Conservation (phyloP, 78 protist genomes). For the Isochrysis galbana region DNA sequence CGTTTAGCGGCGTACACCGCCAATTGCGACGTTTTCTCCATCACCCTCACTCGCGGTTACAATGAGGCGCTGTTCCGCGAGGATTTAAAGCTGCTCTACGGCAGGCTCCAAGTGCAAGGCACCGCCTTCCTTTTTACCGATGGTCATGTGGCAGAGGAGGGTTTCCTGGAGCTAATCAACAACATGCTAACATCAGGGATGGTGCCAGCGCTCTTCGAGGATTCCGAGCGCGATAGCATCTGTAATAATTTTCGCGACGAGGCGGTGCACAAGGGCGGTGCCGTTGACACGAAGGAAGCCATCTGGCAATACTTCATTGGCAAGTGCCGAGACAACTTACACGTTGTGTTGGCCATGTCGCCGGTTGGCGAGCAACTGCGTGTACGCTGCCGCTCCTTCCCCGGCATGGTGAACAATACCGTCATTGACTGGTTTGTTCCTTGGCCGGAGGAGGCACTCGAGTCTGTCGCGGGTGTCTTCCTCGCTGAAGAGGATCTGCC, state of each 20-base stretch:
- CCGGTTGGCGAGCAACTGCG: slow-evolving; percentile 84
- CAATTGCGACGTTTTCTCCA: slow-evolving; percentile 73
- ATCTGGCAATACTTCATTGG: slow-evolving; percentile 76
- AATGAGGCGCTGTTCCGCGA: slow-evolving; percentile 73
- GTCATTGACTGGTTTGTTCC: slow-evolving; percentile 87
- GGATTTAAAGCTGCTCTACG: slow-evolving; percentile 74
- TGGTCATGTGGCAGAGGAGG: slow-evolving; percentile 75
- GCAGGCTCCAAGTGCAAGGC: slow-evolving; percentile 25
- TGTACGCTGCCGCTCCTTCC: slow-evolving; percentile 83
- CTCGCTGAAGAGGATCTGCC: slow-evolving; percentile 60
- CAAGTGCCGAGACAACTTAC: slow-evolving; percentile 83
- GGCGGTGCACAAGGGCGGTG: slow-evolving; percentile 17
- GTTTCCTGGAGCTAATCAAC: slow-evolving; percentile 83
- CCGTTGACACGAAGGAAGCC: slow-evolving; percentile 58
- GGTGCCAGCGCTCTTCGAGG: slow-evolving; percentile 86
- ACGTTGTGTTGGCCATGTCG: slow-evolving; percentile 85
- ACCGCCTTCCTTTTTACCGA: slow-evolving; percentile 81
- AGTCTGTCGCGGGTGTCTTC: slow-evolving; percentile 62
- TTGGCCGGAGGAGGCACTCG: slow-evolving; percentile 85
- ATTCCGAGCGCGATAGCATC: slow-evolving; percentile 70
- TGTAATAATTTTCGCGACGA: slow-evolving; percentile 46
- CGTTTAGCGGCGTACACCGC: slow-evolving; percentile 73
- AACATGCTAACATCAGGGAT: slow-evolving; percentile 84
- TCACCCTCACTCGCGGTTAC: slow-evolving; percentile 78
- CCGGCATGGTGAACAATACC: slow-evolving; percentile 82